Percentiles rank a stretch among this genome's conserved stretches.
Conservation (phyloP, 2,329 filamentous ascomycete genomes). For the Mycosphaerella sp. region DNA sequence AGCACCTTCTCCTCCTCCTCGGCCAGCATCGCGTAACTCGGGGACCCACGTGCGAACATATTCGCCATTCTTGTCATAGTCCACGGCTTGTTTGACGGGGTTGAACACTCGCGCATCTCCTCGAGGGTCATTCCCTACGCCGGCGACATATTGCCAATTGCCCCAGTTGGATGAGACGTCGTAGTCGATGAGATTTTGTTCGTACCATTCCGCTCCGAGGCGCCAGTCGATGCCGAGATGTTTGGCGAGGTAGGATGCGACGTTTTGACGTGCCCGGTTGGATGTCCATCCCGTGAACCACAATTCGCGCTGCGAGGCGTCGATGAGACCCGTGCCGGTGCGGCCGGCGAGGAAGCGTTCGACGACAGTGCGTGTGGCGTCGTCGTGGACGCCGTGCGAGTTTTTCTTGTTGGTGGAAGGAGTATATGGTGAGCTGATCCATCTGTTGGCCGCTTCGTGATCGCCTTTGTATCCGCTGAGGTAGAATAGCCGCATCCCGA, state of each 20-base stretch:
- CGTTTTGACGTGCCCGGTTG: slow-evolving; percentile 69
- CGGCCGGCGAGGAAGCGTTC: slow-evolving; percentile 58
- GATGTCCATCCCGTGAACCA: slow-evolving; percentile 71
- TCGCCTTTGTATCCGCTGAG: slow-evolving; percentile 57
- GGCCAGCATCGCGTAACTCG: slow-evolving; percentile 52
- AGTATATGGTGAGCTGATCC: slow-evolving; percentile 31
- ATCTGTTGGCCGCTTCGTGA: slow-evolving; percentile 29
- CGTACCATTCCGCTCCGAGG: slow-evolving; percentile 76
- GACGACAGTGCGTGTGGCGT: slow-evolving; percentile 35
- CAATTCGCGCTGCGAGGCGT: slow-evolving; percentile 69
- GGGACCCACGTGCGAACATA: slow-evolving; percentile 70
- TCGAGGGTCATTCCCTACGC: slow-evolving; percentile 72
- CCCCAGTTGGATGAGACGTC: slow-evolving; percentile 49
- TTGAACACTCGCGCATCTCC: slow-evolving; percentile 71
- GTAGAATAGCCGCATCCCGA: slow-evolving; percentile 57
- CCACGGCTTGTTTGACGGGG: slow-evolving; percentile 70
- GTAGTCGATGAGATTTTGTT: slow-evolving; percentile 67
- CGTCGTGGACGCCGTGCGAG: slow-evolving; percentile 44
- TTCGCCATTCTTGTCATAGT: slow-evolving; percentile 63
- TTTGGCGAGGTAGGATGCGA: slow-evolving; percentile 66
- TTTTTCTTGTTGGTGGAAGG: slow-evolving; percentile 32
- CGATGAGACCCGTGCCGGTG: slow-evolving; percentile 70
- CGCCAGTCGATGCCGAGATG: slow-evolving; percentile 73
- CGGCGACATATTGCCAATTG: slow-evolving; percentile 69
- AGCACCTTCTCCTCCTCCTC: background rate